Evolutionary conservation across 2,329 filamentous ascomycete species (phyloP).

Genomic region (Botrytis porri): DNA sequence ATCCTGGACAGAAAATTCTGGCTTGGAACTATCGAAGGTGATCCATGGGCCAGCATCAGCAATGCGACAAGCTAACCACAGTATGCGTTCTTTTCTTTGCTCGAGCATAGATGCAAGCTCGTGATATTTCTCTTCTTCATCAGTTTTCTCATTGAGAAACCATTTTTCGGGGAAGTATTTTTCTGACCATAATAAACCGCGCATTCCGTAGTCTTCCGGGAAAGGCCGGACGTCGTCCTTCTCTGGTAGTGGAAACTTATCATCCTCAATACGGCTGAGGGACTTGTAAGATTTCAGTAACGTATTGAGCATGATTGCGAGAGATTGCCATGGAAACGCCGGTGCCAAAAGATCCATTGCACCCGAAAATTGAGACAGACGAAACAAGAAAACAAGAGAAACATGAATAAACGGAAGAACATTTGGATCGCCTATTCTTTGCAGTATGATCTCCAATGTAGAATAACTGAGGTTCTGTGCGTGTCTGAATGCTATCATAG

Average conservation of each 20-base stretch:
- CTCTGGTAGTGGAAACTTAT: conserved; percentile 27
- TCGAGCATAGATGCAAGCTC: conserved; percentile 33
- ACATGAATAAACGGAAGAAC: conserved; percentile 29
- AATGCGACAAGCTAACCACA: conserved; percentile 28
- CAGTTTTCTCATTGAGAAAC: conserved; percentile 30
- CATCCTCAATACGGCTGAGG: conserved; percentile 22
- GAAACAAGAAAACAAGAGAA: conserved; percentile 28
- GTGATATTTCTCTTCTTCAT: conserved; percentile 34
- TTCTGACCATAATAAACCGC: conserved; percentile 27
- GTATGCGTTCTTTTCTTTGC: conserved; percentile 31
- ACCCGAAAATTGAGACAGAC: conserved; percentile 23
- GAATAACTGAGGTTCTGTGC: conserved; percentile 24
- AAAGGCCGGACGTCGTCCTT: conserved; percentile 29
- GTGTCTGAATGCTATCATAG: conserved; percentile 22
- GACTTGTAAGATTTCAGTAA: conserved; percentile 20
- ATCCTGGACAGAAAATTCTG: conserved; percentile 13
- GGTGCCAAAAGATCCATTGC: conserved; percentile 25
- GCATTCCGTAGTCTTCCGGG: conserved; percentile 30
- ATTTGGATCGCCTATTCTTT: conserved; percentile 30
- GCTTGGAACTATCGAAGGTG: conserved; percentile 14
- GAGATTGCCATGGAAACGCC: conserved; percentile 27
- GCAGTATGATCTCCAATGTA: conserved; percentile 25
- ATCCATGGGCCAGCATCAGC: conserved; percentile 19
- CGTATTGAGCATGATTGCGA: conserved; percentile 27
- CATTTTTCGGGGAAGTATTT: conserved; percentile 29